phyloP scores from a whole-genome alignment of 495 filamentous ascomycete genomes.

The Hyaloscypha variabilis region DNA sequence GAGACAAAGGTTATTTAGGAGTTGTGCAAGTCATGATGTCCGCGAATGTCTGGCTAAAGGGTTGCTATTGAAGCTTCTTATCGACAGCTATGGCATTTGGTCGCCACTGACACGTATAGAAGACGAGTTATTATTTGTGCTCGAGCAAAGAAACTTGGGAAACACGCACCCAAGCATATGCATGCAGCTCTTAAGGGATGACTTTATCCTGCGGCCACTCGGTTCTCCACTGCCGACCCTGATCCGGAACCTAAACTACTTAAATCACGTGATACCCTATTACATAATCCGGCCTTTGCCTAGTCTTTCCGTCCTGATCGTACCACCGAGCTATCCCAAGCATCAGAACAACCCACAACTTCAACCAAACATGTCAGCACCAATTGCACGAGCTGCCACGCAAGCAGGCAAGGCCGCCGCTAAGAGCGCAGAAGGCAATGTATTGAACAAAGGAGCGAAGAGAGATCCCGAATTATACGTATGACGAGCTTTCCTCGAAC shows the following conservation, averaged over 20 bases:
- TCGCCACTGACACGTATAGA: background rate
- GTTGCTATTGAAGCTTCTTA: background rate
- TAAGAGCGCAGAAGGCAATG: constrained; percentile 22
- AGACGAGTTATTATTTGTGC: background rate
- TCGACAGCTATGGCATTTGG: background rate
- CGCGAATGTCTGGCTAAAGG: background rate
- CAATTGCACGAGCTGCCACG: constrained; percentile 54
- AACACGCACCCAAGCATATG: background rate
- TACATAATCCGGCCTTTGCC: too few species aligned
- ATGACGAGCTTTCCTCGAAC: constrained; percentile 33
- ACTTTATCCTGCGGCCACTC: background rate
- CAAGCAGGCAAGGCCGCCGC: constrained; percentile 36
- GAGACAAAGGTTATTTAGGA: background rate
- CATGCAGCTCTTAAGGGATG: background rate
- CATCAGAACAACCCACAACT: background rate
- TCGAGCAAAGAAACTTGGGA: background rate
- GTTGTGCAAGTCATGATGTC: background rate
- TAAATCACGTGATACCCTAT: too few species aligned
- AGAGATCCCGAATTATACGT: constrained; percentile 84
- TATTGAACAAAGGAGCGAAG: constrained; percentile 67
- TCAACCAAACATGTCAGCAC: constrained; percentile 50
- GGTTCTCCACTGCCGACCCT: background rate
- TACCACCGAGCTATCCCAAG: constrained; percentile 36
- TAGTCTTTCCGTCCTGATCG: constrained; percentile 26
- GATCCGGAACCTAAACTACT: too few species aligned